These are phyloP conservation scores for Davidsoniella neocaledoniae DNA, from an alignment of 2,329 filamentous ascomycete species.

Conservation along the genomic window DNA sequence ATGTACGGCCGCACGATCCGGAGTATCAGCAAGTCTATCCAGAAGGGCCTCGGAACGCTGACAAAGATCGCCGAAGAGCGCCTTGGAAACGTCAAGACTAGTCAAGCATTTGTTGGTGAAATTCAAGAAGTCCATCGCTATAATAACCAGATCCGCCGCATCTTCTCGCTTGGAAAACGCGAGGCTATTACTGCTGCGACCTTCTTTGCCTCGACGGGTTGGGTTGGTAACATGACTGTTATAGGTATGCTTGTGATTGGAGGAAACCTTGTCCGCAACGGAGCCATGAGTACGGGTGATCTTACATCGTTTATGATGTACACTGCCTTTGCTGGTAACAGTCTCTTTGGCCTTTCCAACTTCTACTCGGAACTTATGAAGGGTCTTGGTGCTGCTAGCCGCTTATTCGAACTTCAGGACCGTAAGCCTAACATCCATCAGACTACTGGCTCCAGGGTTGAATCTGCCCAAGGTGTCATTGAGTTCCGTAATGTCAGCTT, in stretches of 20 bases:
- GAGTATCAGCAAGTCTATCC: conserved; percentile 78
- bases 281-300: conserved; percentile 77
- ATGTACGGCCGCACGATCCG: conserved; percentile 82
- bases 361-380: conserved; percentile 99
- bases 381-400: conserved; percentile 88
- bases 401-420: conserved; percentile 90
- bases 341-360: conserved; percentile 80
- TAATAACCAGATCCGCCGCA: conserved; percentile 79
- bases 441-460: conserved; percentile 64
- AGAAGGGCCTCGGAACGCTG: conserved; percentile 79
- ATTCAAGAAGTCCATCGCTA: conserved; percentile 80
- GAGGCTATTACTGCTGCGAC: conserved; percentile 81
- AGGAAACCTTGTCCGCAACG: conserved; percentile 73
- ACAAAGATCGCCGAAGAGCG: conserved; percentile 97
- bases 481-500: conserved; percentile 75
- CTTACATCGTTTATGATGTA: conserved; percentile 98
- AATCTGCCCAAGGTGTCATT: conserved; percentile 74
- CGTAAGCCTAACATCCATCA: conserved; percentile 72
- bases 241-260: conserved; percentile 79
- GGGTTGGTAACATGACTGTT: conserved; percentile 94
- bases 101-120: conserved; percentile 90
- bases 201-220: conserved; percentile 75
- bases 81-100: conserved; percentile 91
- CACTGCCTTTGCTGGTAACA: conserved; percentile 70
- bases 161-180: conserved; percentile 72